phyloP scores from a whole-genome alignment of 1,139 yeast genomes.

The Candida sojae region DNA sequence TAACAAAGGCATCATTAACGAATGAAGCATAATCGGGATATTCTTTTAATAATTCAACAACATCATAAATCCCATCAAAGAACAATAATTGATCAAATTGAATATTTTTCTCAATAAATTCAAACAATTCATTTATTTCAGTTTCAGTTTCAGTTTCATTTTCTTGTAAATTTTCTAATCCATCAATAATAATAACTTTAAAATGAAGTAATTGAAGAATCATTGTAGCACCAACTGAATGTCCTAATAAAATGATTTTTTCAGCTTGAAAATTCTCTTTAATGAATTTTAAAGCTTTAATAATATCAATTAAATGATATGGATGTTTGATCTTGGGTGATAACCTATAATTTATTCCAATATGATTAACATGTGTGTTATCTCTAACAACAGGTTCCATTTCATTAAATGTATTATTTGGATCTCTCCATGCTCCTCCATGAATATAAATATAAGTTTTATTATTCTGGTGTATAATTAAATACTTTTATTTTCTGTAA shows the following conservation, averaged over 20 bases:
- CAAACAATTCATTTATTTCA: slow-evolving; percentile 4
- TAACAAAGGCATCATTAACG: slow-evolving; percentile 34
- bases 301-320: slow-evolving; percentile 58
- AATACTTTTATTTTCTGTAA: slow-evolving; percentile 27
- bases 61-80: slow-evolving; percentile 44
- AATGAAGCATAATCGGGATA: slow-evolving; percentile 36
- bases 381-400: slow-evolving; percentile 38
- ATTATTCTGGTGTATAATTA: slow-evolving; percentile 14
- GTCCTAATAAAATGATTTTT: slow-evolving; percentile 54
- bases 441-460: slow-evolving; percentile 57
- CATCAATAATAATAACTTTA: slow-evolving; percentile 18
- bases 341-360: slow-evolving; percentile 67
- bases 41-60: slow-evolving; percentile 30
- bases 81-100: slow-evolving; percentile 19
- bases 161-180: slow-evolving; percentile 10
- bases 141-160: neutral
- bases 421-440: slow-evolving; percentile 92
- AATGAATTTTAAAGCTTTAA: slow-evolving; percentile 41
- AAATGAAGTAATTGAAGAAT: slow-evolving; percentile 54
- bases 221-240: slow-evolving; percentile 82
- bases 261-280: slow-evolving; percentile 15
- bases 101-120: slow-evolving; percentile 5
- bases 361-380: slow-evolving; percentile 20
- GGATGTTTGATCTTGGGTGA: slow-evolving; percentile 70
- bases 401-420: slow-evolving; percentile 58